Conservation (phyloP, 371 early-diverging fungal genomes). For the Syncephalastrum racemosum region DNA sequence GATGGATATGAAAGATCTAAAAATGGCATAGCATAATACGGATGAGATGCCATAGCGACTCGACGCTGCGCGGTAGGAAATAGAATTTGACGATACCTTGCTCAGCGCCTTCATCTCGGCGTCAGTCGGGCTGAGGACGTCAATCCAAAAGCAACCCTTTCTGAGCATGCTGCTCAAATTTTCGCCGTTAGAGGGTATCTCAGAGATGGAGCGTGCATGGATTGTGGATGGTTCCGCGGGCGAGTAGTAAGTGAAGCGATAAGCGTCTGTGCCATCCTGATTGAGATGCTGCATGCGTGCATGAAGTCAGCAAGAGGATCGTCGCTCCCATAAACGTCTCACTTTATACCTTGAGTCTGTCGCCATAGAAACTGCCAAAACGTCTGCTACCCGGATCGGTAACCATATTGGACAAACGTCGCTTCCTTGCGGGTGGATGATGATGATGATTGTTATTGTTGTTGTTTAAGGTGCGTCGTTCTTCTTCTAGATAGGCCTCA, state of each 20-base stretch:
- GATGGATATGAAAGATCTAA: slow-evolving; percentile 78
- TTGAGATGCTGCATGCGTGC: slow-evolving; percentile 11
- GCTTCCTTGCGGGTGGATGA: slow-evolving; percentile 9
- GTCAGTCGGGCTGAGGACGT: slow-evolving; percentile 73
- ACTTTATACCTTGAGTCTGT: slow-evolving; percentile 18
- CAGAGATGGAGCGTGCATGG: slow-evolving; percentile 39
- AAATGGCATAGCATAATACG: background rate
- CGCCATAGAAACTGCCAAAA: slow-evolving; percentile 16
- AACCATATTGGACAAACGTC: slow-evolving; percentile 20
- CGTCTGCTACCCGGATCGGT: slow-evolving; percentile 5
- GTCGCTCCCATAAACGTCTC: background rate
- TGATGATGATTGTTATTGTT: background rate
- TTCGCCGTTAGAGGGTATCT: slow-evolving; percentile 35
- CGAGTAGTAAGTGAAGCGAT: slow-evolving; percentile 44
- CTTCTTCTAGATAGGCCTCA: slow-evolving; percentile 17
- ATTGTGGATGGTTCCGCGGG: slow-evolving; percentile 38
- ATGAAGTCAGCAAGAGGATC: background rate
- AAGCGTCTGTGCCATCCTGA: slow-evolving; percentile 28
- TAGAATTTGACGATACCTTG: slow-evolving; percentile 30
- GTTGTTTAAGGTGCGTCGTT: background rate
- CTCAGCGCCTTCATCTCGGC: slow-evolving; percentile 71
- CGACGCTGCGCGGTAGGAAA: background rate
- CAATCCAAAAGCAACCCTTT: slow-evolving; percentile 81
- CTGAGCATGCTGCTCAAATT: slow-evolving; percentile 34
- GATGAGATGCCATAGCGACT: too few relatives aligned